Evolutionary conservation across 2,329 filamentous ascomycete genomes (phyloP), one percentile per base, ranked within the genome.

Genomic region (Claviceps arundinis): DNA sequence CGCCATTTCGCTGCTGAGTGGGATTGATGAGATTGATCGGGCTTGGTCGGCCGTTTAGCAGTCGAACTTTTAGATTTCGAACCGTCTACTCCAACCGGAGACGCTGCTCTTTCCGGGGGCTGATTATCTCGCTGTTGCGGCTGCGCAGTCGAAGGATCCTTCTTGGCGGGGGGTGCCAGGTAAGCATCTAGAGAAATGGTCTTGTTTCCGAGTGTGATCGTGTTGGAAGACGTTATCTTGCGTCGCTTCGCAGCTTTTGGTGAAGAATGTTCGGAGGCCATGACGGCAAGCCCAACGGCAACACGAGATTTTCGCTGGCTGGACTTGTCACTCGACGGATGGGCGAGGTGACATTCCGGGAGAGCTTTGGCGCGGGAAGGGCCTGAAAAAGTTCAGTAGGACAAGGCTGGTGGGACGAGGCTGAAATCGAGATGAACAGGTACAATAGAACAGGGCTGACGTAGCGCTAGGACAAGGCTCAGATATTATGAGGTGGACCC

Each of bases 151-250:
- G 37, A 2, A 9, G 48, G 42, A 9, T 38, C 26, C 17, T n/a
- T 48, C 37, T 54, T 46, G n/a, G 17, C 37, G 40, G 55, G 37
- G 43, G 67, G 68, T 47, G 65, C 67, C 47, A 79, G 64, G 55
- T 77, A 79, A 6, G 72, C 74, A 24, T 72, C 70, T 0, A 79
- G 58, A 0, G 72, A 75, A 24, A 79, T 73, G 13, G 64, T 60
- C 52, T 74, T 78, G 30, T 71, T 66, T 14, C 74, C 73, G 37
- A 78, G 68, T 24, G 64, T 73, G 52, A 78, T 57, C 5, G 71
- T 61, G 48, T 72, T 65, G 2, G 60, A 34, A 34, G 30, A 56
- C 50, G 56, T 61, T 19, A 59, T 64, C 56, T 69, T 72, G 16
- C 66, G 65, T 56, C 64, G 70, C 57, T 72, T 73, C 14, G 65